Base-by-base conservation (phyloP, 116 monocot genomes). In the Trichopus zeylanicus region DNA sequence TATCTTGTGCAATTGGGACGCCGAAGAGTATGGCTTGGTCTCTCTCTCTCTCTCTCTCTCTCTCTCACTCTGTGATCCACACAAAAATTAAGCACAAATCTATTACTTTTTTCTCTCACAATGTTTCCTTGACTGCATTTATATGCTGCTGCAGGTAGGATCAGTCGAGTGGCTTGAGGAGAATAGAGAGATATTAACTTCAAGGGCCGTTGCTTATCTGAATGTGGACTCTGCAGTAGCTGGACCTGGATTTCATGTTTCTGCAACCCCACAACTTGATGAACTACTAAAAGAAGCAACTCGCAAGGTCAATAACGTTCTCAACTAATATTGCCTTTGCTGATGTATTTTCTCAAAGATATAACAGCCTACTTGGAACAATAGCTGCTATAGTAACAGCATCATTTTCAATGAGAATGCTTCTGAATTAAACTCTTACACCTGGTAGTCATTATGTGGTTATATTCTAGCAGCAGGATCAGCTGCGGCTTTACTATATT, bases 121-220 rank as follows among this genome's bases (percentile, higher is more conserved):
- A 51, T 24, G 8, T 51, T 1, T 51, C 6, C 0, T 56, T 42
- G 26, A 30, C 53, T 16, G 21, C 25, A 3, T 62, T 32, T 18
- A 1, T 24, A 22, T 12, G 25, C 47, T 73, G 46, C 57, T 68
- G n/a, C 73, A 92, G 92, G 74, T 87, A 68, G 92, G 92, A 57
- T 92, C 92, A 25, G 84, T 88, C 20, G 92, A 92, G 73, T 92
- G 87, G 87, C 88, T 79, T 54, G 92, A 92, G 67, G 78, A 81
- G 31, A 87, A 92, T 56, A 65, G 68, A 47, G 92, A 81, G 25
- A 61, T 81, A 55, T 65, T 92, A 57, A 30, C 70, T 32, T 84
- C 87, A 34, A 83, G 84, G 53, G 81, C 84, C 47, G 64, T 92
- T 63, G 84, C 88, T 53, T 92, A 92, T 78, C 59, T 92, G 26